Percentiles rank a stretch among this genome's conserved stretches.
phyloP scores from a whole-genome alignment of 2,329 filamentous ascomycete species.

The Diatrype stigma region DNA sequence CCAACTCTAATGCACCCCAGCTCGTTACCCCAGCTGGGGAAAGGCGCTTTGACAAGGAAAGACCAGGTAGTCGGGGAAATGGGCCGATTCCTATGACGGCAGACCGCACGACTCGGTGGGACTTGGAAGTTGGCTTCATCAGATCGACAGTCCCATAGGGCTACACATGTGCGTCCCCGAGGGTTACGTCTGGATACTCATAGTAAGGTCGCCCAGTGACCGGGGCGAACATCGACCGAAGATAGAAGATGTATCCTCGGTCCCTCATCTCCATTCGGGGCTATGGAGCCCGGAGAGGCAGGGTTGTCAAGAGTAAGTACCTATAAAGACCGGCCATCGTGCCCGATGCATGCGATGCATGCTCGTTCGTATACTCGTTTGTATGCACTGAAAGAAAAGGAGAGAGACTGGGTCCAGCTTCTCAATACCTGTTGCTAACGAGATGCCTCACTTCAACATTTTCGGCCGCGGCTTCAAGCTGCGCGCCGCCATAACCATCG shows the following conservation, averaged over 20 bases:
- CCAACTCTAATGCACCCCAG: neutral
- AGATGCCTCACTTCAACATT: slow-evolving; percentile 2
- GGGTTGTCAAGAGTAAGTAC: neutral
- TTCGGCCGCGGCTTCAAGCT: slow-evolving; percentile 2
- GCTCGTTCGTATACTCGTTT: too few relatives aligned
- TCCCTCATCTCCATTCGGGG: neutral
- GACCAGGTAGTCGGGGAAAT: neutral
- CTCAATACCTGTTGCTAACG: too few relatives aligned
- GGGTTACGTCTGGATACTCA: neutral
- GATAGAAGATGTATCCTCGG: neutral
- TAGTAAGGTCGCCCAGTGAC: neutral
- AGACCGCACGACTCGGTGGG: neutral
- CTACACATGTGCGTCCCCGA: neutral
- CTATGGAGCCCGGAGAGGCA: neutral
- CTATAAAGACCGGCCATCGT: neutral
- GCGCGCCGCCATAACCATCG: slow-evolving; percentile 4
- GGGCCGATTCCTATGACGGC: neutral
- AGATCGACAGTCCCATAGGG: too few relatives aligned
- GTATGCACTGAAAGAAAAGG: neutral
- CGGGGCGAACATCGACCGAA: neutral
- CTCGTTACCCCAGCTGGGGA: neutral
- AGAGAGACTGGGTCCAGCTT: neutral
- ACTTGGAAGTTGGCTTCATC: too few relatives aligned
- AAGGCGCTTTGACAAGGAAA: neutral
- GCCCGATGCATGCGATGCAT: neutral